Evolutionary conservation across 257 asterid genomes (phyloP), one percentile per base, ranked within the genome.

Genomic region (Paulownia fortunei): DNA sequence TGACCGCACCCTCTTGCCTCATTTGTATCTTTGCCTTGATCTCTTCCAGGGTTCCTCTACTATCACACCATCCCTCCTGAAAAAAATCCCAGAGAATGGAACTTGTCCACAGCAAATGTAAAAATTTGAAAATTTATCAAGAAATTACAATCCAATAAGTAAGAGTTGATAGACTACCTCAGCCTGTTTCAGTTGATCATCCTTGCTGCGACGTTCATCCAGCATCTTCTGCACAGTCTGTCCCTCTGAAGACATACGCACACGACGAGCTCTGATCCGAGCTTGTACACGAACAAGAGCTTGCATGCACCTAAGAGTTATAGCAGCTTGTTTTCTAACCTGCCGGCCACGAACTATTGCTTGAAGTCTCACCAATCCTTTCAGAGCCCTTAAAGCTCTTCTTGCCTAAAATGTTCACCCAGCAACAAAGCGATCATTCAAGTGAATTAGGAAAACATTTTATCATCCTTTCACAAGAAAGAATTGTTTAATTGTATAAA

Each of bases 261-360:
- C 99, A 56, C 88, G 92, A 18, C 94, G 93, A 42, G 98, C 98
- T 81, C 99, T 83, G n/a, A 95, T 85, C 8, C 98, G 92, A 30
- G 99, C 99, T 79, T 95, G 99, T 1, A 95, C 97, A 36, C 99
- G 88, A 54, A 95, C 99, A 56, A 95, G 85, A n/a, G 99, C 99
- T 80, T 95, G 99, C 99, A 95, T 95, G 73, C 98, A 93, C 84
- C 97, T 81, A 10, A 93, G 93, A 0, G 99, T 95, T 23, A 93
- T 97, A 2, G 97, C 97, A 60, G 98, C 98, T 69, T 95, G 99
- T 85, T 93, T 93, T 5, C 99, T 67, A 47, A 95, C 98, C 83
- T 93, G 97, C 73, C 97, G 72, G 6, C 97, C 99, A 1, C 99
- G 87, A 26, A 90, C 97, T 69, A 95, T 88, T 32, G 99, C 99